Evolutionary conservation across 1,284 basidiomycete species (phyloP), one percentile per base, ranked within the genome.

Genomic region (Schizopora paradoxa): DNA sequence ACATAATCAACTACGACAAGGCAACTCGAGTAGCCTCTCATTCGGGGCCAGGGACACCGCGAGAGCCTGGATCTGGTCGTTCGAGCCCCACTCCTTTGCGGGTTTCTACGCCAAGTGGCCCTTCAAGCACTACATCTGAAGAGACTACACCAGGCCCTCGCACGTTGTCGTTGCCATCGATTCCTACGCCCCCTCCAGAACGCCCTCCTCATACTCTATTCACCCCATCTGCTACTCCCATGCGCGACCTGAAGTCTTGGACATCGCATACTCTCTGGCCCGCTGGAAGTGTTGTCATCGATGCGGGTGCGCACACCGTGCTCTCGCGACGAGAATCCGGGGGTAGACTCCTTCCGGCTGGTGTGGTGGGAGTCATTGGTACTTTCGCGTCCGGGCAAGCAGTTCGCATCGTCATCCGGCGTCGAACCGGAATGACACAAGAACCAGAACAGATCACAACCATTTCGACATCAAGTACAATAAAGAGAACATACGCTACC

Each of bases 211-310:
- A 97, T 60, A 98, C 95, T 0, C 65, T 94, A 21, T 98, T 99
- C 69, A 73, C 79, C 13, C 82, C 93, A 3, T 82, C 86, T 14
- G 58, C 76, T 1, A 67, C 73, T 4, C 91, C 91, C 0, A 69
- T 96, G 55, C 82, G 88, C 25, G 93, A 96, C 65, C 76, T 96
- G 32, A 97, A 98, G 58, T 85, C 91, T 54, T 98, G 94, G 91
- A 94, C 95, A 21, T 79, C 85, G 11, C 93, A 99, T 64, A 97
- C 94, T 0, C 72, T 99, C 19, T 82, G 82, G 51, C 87, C 94
- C 0, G 79, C 92, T 0, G 95, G 96, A 0, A 84, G 79, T 27
- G 79, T 99, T 28, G 73, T 96, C 60, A 83, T 96, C 51, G 94
- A 97, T 62, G 67, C 79, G 23, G 95, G 96, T 1, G 95, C 95